Evolutionary conservation across 2,329 filamentous ascomycete genomes (phyloP).

Genomic region (Xylaria sp.): DNA sequence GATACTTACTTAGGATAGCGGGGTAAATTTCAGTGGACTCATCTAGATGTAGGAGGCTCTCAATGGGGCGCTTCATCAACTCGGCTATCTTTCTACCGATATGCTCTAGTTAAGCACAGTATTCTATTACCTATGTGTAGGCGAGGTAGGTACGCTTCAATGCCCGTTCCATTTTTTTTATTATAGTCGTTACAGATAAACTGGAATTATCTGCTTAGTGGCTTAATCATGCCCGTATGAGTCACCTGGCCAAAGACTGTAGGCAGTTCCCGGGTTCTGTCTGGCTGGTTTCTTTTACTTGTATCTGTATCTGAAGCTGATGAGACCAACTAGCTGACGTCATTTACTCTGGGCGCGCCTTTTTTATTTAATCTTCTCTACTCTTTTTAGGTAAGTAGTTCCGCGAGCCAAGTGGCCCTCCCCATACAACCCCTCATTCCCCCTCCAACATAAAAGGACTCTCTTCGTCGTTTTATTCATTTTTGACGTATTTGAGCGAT

Average conservation of each 20-base stretch:
- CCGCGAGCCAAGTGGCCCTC: not conserved
- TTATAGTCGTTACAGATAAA: not conserved
- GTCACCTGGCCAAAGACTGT: not conserved
- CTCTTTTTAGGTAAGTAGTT: not conserved
- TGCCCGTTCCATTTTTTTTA: too few relatives aligned
- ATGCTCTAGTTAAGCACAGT: not conserved
- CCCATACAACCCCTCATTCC: slow-evolving; percentile 2
- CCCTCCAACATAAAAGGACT: not conserved
- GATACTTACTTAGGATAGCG: not conserved
- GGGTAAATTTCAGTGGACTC: not conserved
- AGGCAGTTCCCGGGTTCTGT: too few relatives aligned
- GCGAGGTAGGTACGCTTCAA: too few relatives aligned
- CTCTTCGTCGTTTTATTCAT: not conserved
- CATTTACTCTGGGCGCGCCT: not conserved
- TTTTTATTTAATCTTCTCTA: not conserved
- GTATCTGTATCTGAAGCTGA: not conserved
- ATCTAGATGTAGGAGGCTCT: not conserved
- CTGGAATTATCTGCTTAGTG: not conserved
- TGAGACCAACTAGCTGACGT: not conserved
- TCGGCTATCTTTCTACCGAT: slow-evolving; percentile 2
- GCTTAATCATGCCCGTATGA: not conserved
- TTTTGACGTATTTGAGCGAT: not conserved
- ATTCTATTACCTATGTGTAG: too few relatives aligned
- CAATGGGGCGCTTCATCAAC: not conserved
- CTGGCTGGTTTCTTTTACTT: not conserved